Base-by-base conservation (phyloP, 352 stramenopile genomes). In the Phytophthora melonis region DNA sequence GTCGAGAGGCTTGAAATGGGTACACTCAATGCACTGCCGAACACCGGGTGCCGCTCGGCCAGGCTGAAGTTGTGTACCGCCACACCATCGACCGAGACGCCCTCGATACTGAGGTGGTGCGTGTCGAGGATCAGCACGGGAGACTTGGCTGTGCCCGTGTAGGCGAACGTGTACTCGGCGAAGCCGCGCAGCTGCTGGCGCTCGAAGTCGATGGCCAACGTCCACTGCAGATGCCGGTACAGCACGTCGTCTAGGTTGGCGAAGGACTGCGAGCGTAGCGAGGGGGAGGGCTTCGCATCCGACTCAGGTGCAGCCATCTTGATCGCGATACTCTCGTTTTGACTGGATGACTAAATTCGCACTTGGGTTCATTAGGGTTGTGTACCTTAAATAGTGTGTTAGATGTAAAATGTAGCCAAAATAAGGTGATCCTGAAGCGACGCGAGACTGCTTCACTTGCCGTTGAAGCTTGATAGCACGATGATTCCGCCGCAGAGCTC, bases 401-500 rank as follows among this genome's bases (percentile, higher is more conserved):
- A 1, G 8, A 53, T 13, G 21, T 23, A 21, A 6, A 32, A 14
- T 32, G 58, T 74, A 72, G 66, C 66, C 66, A 69, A 18, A 43
- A 34, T 68, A 19, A 36, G 23, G 19, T 18, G 70, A 77, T 43
- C 36, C 11, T 43, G 36, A 43, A 77, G 65, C 11, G 70, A 66
- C 70, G 64, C 54, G 36, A 21, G 14, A 59, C 62, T 65, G 50
- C 21, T 41, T 27, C 9, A 47, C 54, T 39, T 54, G 49, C 23
- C 54, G 11, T 41, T 53, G 23, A n/a, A 19, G 19, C n/a, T 21
- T 13, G 32, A 19, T 13, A 14, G 9, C 10, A 57, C 76, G 41
- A 97, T 97, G 91, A 93, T 96, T 25, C 91, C 91, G 25, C 89
- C 89, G 49, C 88, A 97, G 74, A 93, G 79, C 65, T 96, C 88